A percentile compares a stretch with the other conserved stretches of the same genome.
Evolutionary conservation across 305 asterid genomes (phyloP).

Genomic region (Lippia alba): DNA sequence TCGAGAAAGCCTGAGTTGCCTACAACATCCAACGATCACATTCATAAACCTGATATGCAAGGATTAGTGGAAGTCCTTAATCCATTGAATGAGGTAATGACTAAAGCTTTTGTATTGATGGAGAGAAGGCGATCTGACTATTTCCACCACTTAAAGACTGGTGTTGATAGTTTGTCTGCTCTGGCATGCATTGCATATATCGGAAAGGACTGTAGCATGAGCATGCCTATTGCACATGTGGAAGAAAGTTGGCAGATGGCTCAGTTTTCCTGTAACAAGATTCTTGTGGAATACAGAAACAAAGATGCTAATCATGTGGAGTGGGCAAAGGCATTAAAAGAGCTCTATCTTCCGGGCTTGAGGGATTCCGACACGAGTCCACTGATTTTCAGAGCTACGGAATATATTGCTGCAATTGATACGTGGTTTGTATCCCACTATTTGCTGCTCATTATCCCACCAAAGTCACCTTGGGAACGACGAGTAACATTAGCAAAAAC

Average conservation of each 20-base stretch:
- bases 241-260: conserved; percentile 99
- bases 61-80: conserved; percentile 82
- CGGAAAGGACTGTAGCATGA: conserved; percentile 94
- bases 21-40: no score
- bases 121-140: conserved; percentile 87
- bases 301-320: conserved; percentile 87
- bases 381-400: no score
- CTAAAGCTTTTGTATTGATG: conserved; percentile 67
- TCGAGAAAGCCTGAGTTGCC: no score
- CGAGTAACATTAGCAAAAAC: no score
- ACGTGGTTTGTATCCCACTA: no score
- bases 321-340: conserved; percentile 96
- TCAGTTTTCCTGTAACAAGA: conserved; percentile 92
- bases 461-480: no score
- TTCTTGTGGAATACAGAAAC: conserved; percentile 87
- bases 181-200: conserved; percentile 94
- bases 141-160: conserved; percentile 89
- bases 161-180: conserved; percentile 85
- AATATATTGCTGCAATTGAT: no score
- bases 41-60: conserved; percentile 90
- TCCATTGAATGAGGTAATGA: conserved; percentile 78
- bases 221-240: conserved; percentile 96
- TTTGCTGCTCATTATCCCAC: no score
- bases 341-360: conserved; percentile 85
- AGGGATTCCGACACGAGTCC: no score